Evolutionary conservation across 495 filamentous ascomycete genomes (phyloP).

Genomic region (Aspergillus bertholletiae): DNA sequence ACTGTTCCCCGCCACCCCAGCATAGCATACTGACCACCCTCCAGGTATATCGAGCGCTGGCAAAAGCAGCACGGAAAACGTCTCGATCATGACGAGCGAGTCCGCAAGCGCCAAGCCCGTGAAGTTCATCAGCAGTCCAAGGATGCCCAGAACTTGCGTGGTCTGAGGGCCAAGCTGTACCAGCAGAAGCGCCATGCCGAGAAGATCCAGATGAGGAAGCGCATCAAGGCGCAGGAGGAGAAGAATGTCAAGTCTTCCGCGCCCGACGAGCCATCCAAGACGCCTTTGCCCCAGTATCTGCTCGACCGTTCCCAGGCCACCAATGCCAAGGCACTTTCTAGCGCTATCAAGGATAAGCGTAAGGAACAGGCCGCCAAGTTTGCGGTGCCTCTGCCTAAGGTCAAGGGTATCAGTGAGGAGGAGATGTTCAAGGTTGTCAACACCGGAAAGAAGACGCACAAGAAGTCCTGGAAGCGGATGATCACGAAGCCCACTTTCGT

Average conservation of each 20-base stretch:
- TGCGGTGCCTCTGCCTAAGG: constrained; percentile 88
- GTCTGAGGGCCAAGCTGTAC: constrained; percentile 90
- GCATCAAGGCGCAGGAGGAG: constrained; percentile 90
- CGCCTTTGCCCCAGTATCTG: constrained; percentile 80
- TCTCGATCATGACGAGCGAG: constrained; percentile 87
- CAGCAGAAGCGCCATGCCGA: constrained; percentile 90
- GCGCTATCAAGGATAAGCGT: constrained; percentile 84
- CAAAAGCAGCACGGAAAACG: constrained; percentile 76
- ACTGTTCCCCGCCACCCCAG: constrained; percentile 7
- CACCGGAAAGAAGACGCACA: constrained; percentile 80
- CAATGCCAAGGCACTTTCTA: constrained; percentile 83
- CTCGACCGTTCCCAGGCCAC: constrained; percentile 83
- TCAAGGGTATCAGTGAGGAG: constrained; percentile 89
- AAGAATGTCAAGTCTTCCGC: constrained; percentile 89
- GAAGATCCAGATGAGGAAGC: constrained; percentile 99
- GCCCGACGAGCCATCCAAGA: constrained; percentile 66
- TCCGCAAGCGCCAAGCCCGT: constrained; percentile 81
- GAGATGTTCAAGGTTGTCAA: constrained; percentile 99
- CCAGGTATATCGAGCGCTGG: constrained; percentile 82
- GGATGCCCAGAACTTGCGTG: constrained; percentile 87
- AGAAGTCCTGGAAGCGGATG: constrained; percentile 90
- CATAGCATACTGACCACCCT: constrained; percentile 15
- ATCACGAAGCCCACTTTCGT: constrained; percentile 93
- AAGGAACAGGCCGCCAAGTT: constrained; percentile 96
- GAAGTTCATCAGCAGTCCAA: constrained; percentile 80